Evolutionary conservation across 805 yeast genomes (phyloP), one percentile per base, ranked within the genome.

Genomic region (Kodamaea sagamina): DNA sequence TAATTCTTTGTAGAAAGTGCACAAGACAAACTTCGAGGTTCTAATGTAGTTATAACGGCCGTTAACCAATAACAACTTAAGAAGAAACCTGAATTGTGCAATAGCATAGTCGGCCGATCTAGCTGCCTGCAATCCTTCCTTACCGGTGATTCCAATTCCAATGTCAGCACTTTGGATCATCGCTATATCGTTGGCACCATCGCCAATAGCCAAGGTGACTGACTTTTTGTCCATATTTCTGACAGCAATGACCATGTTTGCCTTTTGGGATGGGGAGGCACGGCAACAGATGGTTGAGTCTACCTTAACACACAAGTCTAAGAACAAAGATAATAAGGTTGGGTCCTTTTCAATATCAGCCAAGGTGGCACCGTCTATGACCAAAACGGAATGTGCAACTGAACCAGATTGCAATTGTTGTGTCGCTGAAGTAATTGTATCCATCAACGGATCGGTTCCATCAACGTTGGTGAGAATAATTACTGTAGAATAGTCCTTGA

Each of bases 101-200:
- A 93, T 86, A 1, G 98, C 84, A 58, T 88, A 93, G 64, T 93
- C 99, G 0, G 97, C 83, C 0, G 96, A 77, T 54, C 99, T 74
- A 0, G 99, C 96, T 0, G 99, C 99, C 58, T 93, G 99, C 32
- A 93, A 68, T 1, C 99, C 99, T 65, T 93, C 99, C 53, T 85
- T 86, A 27, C 99, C 99, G 1, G 98, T 90, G 41, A 93, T 93
- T 21, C 99, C 99, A 49, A 93, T 79, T 21, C 99, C 99, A 43
- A 93, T 89, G 63, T 93, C 98, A 0, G 99, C 99, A 57, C 95
- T 85, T 67, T 93, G 97, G 48, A 93, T 93, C 99, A 93, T 93
- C 1, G 99, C 98, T 59, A 93, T 90, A 64, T 93, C 99, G 60
- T 93, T 93, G 2, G 99, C 99, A 50, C 99, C 99, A 67, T 93